Conservation (phyloP, 169 alveolate genomes). For the Cyclospora cayetanensis region DNA sequence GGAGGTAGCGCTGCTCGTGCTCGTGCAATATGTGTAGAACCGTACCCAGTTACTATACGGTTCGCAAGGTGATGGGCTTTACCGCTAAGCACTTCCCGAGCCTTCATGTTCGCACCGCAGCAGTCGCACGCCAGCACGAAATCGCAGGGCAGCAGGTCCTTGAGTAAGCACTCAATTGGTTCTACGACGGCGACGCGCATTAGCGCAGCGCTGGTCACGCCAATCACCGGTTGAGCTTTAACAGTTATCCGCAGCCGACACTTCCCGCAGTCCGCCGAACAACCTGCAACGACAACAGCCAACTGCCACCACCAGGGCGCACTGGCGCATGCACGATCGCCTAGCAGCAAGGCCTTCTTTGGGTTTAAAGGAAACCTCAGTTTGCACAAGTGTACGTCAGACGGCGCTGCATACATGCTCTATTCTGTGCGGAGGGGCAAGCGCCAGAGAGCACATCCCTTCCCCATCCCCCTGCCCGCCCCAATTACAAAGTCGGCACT, state of each 20-base stretch:
- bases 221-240: conserved; percentile 37
- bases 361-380: too few species aligned
- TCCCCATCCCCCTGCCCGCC: too few species aligned
- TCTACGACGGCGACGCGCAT: conserved; percentile 54
- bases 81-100: conserved; percentile 55
- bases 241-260: conserved; percentile 66
- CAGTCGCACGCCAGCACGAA: conserved; percentile 51
- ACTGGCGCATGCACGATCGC: too few species aligned
- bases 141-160: conserved; percentile 71
- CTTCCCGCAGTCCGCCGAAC: conserved; percentile 54
- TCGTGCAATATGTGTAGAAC: too few species aligned
- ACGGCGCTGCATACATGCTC: too few species aligned
- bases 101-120: conserved; percentile 63
- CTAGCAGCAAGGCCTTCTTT: too few species aligned
- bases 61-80: not conserved
- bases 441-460: too few species aligned
- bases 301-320: not conserved
- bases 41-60: not conserved
- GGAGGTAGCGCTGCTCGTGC: too few species aligned
- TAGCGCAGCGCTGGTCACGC: not conserved
- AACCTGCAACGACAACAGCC: conserved; percentile 47
- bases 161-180: not conserved
- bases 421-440: too few species aligned
- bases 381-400: too few species aligned
- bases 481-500: too few species aligned